Evolutionary conservation across 179 eudicot genomes (phyloP).

Genomic region (Nepenthes alata): DNA sequence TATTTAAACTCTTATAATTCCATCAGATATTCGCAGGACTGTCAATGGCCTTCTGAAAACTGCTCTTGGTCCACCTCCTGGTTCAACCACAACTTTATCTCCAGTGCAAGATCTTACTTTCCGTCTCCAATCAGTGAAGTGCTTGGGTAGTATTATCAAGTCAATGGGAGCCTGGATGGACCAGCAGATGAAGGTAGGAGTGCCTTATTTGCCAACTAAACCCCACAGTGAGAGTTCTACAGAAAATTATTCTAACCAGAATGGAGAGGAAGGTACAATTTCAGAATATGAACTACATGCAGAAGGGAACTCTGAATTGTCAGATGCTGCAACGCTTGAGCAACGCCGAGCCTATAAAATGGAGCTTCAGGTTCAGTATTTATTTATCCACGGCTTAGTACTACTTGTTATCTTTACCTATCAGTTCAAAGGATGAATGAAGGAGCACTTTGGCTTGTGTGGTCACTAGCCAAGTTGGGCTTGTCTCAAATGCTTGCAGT

Average conservation of each 20-base stretch:
- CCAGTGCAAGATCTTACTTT: conserved; percentile 86
- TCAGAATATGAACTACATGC: conserved; percentile 59
- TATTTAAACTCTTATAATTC: conserved; percentile 69
- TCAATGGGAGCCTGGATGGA: conserved; percentile 98
- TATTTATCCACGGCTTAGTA: background rate
- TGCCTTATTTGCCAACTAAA: conserved; percentile 29
- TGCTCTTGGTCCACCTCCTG: conserved; percentile 94
- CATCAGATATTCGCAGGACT: conserved; percentile 94
- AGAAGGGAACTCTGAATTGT: conserved; percentile 61
- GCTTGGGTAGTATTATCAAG: conserved; percentile 72
- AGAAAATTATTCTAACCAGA: conserved; percentile 27
- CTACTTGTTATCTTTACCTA: background rate
- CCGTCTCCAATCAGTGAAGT: conserved; percentile 85
- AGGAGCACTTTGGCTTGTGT: too few relatives aligned
- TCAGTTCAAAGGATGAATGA: too few relatives aligned
- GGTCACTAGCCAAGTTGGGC: too few relatives aligned
- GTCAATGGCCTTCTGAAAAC: conserved; percentile 96
- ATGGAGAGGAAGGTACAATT: conserved; percentile 54
- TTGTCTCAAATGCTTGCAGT: too few relatives aligned
- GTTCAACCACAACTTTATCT: conserved; percentile 76
- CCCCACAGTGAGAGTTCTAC: conserved; percentile 37
- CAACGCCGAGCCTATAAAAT: conserved; percentile 89
- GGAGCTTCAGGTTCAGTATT: conserved; percentile 66
- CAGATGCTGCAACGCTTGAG: conserved; percentile 85
- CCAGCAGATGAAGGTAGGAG: conserved; percentile 72